Conservation (phyloP, 306 rosid species). For the Trifolium fragiferum region DNA sequence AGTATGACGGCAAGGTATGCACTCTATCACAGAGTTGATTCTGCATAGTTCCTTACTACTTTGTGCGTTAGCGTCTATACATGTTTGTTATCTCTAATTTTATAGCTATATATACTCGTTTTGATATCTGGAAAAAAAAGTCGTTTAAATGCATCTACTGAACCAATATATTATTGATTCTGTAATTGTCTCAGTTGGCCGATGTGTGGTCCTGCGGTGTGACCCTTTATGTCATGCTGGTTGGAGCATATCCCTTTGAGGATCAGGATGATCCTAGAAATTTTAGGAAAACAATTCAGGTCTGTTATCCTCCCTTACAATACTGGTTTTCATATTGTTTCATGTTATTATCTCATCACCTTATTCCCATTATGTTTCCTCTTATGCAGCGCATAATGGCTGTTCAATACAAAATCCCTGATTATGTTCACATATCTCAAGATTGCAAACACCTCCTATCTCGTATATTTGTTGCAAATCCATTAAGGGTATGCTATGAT, state of each 20-base stretch:
- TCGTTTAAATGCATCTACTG: slow-evolving; percentile 6
- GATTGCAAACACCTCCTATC: slow-evolving; percentile 75
- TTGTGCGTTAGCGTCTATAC: not conserved
- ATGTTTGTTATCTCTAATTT: slow-evolving; percentile 14
- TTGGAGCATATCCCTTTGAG: slow-evolving; percentile 84
- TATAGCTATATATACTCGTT: slow-evolving; percentile 6
- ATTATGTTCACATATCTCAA: slow-evolving; percentile 78
- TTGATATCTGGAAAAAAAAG: slow-evolving; percentile 31
- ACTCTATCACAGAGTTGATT: slow-evolving; percentile 10
- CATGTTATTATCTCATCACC: slow-evolving; percentile 17
- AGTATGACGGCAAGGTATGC: slow-evolving; percentile 75
- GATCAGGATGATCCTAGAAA: slow-evolving; percentile 81
- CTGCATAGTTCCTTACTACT: slow-evolving; percentile 21
- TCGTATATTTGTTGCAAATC: slow-evolving; percentile 68
- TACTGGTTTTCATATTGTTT: slow-evolving; percentile 14
- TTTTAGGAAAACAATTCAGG: slow-evolving; percentile 82
- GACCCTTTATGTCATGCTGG: slow-evolving; percentile 85
- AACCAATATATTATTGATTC: slow-evolving; percentile 17
- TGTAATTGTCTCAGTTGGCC: slow-evolving; percentile 56
- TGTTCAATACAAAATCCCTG: slow-evolving; percentile 76
- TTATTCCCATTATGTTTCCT: slow-evolving; percentile 29
- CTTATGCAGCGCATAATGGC: slow-evolving; percentile 70
- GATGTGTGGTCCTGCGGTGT: slow-evolving; percentile 91
- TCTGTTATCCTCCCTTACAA: slow-evolving; percentile 4
- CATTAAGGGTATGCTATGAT: slow-evolving; percentile 59